A percentile compares a stretch with the other conserved stretches of the same genome.
Conservation (phyloP, 116 monocot genomes). For the Posidonia oceanica region DNA sequence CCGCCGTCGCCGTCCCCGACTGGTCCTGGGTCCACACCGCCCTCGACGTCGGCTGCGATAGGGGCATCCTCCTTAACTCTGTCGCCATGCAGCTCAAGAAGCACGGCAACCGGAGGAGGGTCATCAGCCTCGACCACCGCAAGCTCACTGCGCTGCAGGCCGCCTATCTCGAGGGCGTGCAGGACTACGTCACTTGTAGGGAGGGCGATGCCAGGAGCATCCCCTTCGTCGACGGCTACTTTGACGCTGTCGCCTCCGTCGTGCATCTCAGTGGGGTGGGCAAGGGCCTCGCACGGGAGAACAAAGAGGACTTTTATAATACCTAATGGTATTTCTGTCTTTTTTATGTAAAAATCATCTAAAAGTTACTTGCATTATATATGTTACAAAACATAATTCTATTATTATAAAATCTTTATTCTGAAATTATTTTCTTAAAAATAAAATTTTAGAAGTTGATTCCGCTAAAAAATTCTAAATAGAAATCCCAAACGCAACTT, state of each 20-base stretch:
- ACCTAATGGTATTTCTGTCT: no score
- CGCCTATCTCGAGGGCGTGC: slow-evolving; percentile 53
- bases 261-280: slow-evolving; percentile 29
- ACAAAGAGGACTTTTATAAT: no score
- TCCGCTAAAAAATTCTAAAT: no score
- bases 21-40: slow-evolving; percentile 66
- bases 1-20: slow-evolving; percentile 55
- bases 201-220: slow-evolving; percentile 57
- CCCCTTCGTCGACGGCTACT: slow-evolving; percentile 55
- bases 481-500: no score
- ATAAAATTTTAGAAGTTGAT: no score
- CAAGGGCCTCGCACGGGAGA: neutral
- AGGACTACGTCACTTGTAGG: slow-evolving; percentile 72
- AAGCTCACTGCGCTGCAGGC: slow-evolving; percentile 39
- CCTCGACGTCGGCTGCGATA: slow-evolving; percentile 60
- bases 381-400: no score
- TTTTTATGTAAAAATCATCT: no score
- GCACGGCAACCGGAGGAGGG: slow-evolving; percentile 29
- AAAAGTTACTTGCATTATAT: no score
- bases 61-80: slow-evolving; percentile 51
- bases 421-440: no score
- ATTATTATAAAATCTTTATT: no score
- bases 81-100: slow-evolving; percentile 57
- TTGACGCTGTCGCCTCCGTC: slow-evolving; percentile 72
- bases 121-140: slow-evolving; percentile 42